A percentile compares a stretch with the other conserved stretches of the same genome.
Conservation (phyloP, 2,329 filamentous ascomycete species). For the Alternaria sp. region DNA sequence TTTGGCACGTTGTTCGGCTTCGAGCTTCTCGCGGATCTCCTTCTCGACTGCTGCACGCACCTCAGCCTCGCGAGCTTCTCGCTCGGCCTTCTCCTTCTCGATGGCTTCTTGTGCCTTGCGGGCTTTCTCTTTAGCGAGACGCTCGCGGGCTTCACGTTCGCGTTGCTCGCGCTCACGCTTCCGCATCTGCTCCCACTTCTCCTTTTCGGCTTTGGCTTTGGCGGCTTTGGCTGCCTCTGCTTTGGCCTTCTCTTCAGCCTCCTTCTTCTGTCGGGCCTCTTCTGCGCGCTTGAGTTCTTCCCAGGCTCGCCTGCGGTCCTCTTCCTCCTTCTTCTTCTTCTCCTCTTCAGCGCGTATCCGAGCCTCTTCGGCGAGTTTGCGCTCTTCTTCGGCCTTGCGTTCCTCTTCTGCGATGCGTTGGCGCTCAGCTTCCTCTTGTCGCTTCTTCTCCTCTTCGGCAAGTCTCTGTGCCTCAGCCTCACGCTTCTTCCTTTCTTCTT, state of each 20-base stretch:
- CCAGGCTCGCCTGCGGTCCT: slow-evolving; percentile 53
- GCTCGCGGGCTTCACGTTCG: slow-evolving; percentile 56
- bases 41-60: slow-evolving; percentile 47
- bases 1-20: slow-evolving; percentile 48
- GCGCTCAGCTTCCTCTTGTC: slow-evolving; percentile 52
- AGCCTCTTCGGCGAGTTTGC: slow-evolving; percentile 49
- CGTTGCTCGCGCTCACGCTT: slow-evolving; percentile 56
- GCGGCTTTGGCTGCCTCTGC: slow-evolving; percentile 56
- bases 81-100: slow-evolving; percentile 51
- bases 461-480: slow-evolving; percentile 50
- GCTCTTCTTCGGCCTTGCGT: slow-evolving; percentile 34
- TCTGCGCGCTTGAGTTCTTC: slow-evolving; percentile 49
- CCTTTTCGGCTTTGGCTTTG: slow-evolving; percentile 56
- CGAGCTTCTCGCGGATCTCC: slow-evolving; percentile 51
- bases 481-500: slow-evolving; percentile 62
- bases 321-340: slow-evolving; percentile 54
- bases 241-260: slow-evolving; percentile 52
- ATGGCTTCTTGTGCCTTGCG: slow-evolving; percentile 50
- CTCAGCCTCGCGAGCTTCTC: slow-evolving; percentile 44
- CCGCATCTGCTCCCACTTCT: slow-evolving; percentile 59
- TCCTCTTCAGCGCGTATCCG: slow-evolving; percentile 52
- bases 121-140: slow-evolving; percentile 49
- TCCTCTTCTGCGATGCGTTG: slow-evolving; percentile 63
- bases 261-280: slow-evolving; percentile 33
- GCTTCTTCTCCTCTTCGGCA: slow-evolving; percentile 37